These are phyloP conservation scores for Xerocomellus dryophilus DNA, from an alignment of 768 basidiomycete genomes.

Conservation along the genomic window DNA sequence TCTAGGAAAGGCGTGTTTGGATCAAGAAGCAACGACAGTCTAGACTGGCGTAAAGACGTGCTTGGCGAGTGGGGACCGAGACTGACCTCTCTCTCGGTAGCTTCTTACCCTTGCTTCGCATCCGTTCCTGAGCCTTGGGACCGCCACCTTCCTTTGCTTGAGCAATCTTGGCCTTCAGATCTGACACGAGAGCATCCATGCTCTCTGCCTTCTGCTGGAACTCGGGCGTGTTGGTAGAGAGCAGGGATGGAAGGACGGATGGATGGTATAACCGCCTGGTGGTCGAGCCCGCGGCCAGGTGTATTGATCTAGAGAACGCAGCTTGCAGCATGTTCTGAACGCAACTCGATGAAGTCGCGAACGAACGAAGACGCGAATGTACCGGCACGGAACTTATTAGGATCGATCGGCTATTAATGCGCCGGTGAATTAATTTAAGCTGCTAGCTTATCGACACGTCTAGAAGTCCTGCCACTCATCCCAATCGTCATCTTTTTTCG, in stretches of 20 bases:
- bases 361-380: background rate
- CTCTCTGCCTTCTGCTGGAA: slow-evolving; percentile 62
- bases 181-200: slow-evolving; percentile 68
- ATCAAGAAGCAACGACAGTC: slow-evolving; percentile 74
- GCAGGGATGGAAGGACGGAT: slow-evolving; percentile 65
- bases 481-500: slow-evolving; percentile 55
- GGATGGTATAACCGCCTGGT: slow-evolving; percentile 55
- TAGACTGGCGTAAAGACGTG: slow-evolving; percentile 28
- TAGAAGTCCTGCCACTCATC: slow-evolving; percentile 84
- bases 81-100: slow-evolving; percentile 77
- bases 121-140: slow-evolving; percentile 66
- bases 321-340: slow-evolving; percentile 21
- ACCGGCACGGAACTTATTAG: slow-evolving; percentile 22
- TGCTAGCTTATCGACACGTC: too few relatives aligned
- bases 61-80: background rate
- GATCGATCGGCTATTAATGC: slow-evolving; percentile 5
- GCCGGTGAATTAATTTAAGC: slow-evolving; percentile 1
- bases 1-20: slow-evolving; percentile 88
- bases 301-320: slow-evolving; percentile 14
- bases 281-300: slow-evolving; percentile 1
- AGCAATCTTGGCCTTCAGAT: slow-evolving; percentile 58
- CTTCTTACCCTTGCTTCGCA: slow-evolving; percentile 76
- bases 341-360: background rate
- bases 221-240: slow-evolving; percentile 69
- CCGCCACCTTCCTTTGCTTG: slow-evolving; percentile 71